Percentiles rank a stretch among this genome's conserved stretches.
Conservation (phyloP, 1,139 yeast species). For the Pneumocystis jirovecii region DNA sequence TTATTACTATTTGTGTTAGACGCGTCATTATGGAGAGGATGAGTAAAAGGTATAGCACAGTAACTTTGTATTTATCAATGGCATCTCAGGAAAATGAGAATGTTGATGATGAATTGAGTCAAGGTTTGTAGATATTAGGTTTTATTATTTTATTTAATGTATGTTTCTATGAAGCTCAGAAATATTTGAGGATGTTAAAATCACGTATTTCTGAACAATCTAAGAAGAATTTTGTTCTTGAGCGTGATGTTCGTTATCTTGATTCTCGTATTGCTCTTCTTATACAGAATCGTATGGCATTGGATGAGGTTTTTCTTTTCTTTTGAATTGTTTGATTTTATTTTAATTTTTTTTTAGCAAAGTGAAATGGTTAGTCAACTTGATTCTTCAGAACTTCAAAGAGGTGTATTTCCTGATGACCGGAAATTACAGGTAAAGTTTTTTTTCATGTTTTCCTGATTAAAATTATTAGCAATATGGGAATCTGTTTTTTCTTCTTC, state of each 20-base stretch:
- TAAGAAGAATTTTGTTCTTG: constrained; percentile 27
- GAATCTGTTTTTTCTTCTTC: constrained; percentile 27
- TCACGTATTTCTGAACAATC: constrained; percentile 26
- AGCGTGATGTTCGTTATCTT: constrained; percentile 29
- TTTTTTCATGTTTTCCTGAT: background rate
- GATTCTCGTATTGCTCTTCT: constrained; percentile 30
- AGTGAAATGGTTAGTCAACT: constrained; percentile 26
- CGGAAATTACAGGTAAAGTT: constrained; percentile 11
- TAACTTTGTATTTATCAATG: constrained; percentile 24
- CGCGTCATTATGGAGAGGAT: constrained; percentile 18
- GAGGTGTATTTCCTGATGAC: constrained; percentile 16
- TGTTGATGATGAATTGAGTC: constrained; percentile 26
- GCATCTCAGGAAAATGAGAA: constrained; percentile 28
- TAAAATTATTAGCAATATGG: constrained; percentile 22
- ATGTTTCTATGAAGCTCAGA: constrained; percentile 20
- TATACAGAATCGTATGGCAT: constrained; percentile 29
- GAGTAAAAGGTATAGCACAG: constrained; percentile 23
- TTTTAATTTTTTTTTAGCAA: constrained; percentile 15
- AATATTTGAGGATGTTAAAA: constrained; percentile 25
- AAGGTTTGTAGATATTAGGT: constrained; percentile 4
- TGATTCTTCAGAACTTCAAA: constrained; percentile 15
- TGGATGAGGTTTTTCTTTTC: constrained; percentile 21
- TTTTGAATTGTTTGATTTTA: background rate
- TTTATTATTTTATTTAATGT: background rate
- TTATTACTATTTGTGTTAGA: background rate